These are phyloP conservation scores for Vaccinium myrtillus DNA, from an alignment of 148 eudicot species.

Conservation along the genomic window DNA sequence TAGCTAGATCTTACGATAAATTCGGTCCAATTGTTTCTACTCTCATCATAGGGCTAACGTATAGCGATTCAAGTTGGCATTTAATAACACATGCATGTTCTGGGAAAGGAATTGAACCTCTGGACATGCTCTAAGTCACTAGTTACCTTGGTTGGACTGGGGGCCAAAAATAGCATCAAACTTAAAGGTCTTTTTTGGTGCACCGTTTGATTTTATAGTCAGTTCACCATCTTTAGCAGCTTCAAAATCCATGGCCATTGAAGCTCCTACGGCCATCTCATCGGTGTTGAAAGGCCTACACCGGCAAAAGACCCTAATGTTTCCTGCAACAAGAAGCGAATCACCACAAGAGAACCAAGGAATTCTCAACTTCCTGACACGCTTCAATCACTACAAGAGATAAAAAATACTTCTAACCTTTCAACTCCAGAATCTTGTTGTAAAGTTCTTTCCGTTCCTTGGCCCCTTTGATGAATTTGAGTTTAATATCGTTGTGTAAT, in stretches of 20 bases:
- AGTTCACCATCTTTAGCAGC: conserved; percentile 83
- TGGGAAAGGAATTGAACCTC: background rate
- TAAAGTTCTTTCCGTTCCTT: conserved; percentile 84
- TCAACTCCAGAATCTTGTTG: conserved; percentile 83
- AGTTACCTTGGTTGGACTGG: conserved; percentile 79
- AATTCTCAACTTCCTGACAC: background rate
- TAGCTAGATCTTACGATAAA: background rate
- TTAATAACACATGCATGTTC: background rate
- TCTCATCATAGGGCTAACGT: background rate
- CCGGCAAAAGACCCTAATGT: conserved; percentile 90
- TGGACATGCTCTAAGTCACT: background rate
- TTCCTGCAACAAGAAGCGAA: conserved; percentile 50
- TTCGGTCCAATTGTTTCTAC: background rate
- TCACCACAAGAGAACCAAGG: conserved; percentile 4
- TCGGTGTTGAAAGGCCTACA: conserved; percentile 81
- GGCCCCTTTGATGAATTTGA: conserved; percentile 60
- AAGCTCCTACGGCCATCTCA: conserved; percentile 66
- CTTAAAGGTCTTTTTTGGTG: conserved; percentile 64
- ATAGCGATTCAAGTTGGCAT: background rate
- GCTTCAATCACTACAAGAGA: background rate
- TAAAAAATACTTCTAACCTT: conserved; percentile 48
- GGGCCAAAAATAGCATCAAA: conserved; percentile 91
- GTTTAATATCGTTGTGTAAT: conserved; percentile 58
- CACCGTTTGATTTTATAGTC: conserved; percentile 57
- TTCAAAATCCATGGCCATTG: conserved; percentile 70